These are phyloP conservation scores for Allomyces javanicus DNA, from an alignment of 192 early-diverging fungal genomes.

Conservation along the genomic window DNA sequence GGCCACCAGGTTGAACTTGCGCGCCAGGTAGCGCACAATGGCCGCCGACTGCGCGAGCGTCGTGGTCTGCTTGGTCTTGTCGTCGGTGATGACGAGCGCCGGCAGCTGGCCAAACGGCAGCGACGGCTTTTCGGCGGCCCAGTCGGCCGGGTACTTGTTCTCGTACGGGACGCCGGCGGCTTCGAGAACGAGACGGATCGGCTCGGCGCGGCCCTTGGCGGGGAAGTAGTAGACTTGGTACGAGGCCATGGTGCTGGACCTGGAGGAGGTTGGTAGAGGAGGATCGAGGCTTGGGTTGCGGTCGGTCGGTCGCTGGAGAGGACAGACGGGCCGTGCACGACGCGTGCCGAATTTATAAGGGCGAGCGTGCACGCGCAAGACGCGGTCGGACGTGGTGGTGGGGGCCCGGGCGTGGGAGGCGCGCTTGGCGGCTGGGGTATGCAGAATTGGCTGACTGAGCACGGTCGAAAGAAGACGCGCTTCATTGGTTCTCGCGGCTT, in stretches of 20 bases:
- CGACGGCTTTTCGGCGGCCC: conserved; percentile 18
- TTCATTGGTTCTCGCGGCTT: no score
- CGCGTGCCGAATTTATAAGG: no score
- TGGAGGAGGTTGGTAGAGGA: neutral
- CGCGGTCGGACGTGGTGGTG: no score
- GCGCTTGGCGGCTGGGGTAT: no score
- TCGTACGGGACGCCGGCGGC: neutral
- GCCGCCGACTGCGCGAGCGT: conserved; percentile 18
- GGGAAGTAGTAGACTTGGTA: neutral
- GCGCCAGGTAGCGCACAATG: conserved; percentile 27
- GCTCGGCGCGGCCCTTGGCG: neutral
- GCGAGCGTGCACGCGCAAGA: no score
- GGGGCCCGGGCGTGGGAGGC: no score
- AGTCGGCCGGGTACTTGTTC: conserved; percentile 6
- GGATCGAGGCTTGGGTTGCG: no score
- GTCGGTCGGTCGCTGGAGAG: no score
- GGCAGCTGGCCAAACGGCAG: conserved; percentile 29
- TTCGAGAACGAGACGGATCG: neutral
- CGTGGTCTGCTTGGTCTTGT: conserved; percentile 11
- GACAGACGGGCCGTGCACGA: no score
- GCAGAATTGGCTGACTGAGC: no score
- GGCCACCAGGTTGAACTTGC: conserved; percentile 14
- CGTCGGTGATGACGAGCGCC: conserved; percentile 18
- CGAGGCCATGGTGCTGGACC: neutral
- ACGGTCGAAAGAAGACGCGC: no score